Conservation (phyloP, 352 stramenopile genomes). For the Phytophthora sojae region DNA sequence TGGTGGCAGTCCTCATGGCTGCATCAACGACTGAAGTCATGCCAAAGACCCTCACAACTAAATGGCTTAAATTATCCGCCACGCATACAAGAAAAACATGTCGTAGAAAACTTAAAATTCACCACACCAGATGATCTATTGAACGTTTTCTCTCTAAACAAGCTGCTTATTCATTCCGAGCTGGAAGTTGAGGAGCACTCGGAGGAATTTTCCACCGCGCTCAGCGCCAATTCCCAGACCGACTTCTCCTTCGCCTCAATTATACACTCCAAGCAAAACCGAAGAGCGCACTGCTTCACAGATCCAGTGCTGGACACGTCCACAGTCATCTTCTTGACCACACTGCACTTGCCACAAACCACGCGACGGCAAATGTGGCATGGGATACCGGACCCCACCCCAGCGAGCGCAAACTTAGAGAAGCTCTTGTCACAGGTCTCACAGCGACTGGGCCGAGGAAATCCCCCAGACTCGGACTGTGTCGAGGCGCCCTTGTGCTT, state of each 20-base stretch:
- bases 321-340: constrained; percentile 61
- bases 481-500: constrained; percentile 17
- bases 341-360: constrained; percentile 51
- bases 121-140: neutral
- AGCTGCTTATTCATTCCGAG: neutral
- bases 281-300: constrained; percentile 39
- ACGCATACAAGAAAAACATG: too few relatives aligned
- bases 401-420: constrained; percentile 15
- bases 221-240: constrained; percentile 51
- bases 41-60: too few relatives aligned
- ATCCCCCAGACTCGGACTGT: neutral
- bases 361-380: constrained; percentile 55
- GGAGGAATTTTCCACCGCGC: constrained; percentile 14
- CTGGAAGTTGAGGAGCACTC: constrained; percentile 17
- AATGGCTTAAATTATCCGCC: too few relatives aligned
- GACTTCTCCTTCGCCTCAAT: constrained; percentile 51
- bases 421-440: constrained; percentile 21
- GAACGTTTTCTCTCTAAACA: neutral
- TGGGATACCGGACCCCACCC: neutral
- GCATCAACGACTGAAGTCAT: too few relatives aligned
- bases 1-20: too few relatives aligned
- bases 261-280: constrained; percentile 58
- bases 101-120: neutral
- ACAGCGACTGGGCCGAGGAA: constrained; percentile 32
- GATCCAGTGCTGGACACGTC: constrained; percentile 42